Evolutionary conservation across 1,139 yeast genomes (phyloP), one percentile per base, ranked within the genome.

Genomic region (Pichia sp.): DNA sequence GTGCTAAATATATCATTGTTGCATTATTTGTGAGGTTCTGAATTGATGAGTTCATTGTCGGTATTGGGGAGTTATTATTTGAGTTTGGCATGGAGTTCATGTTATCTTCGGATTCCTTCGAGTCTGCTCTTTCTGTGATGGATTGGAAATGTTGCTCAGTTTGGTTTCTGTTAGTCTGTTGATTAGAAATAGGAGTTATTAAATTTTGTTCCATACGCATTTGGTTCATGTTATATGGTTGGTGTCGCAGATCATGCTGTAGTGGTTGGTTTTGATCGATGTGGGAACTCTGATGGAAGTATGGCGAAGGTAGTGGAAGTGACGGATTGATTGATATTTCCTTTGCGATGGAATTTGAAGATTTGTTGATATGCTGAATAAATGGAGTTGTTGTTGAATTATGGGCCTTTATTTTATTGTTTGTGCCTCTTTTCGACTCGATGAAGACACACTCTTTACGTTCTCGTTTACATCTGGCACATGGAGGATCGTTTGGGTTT

Each of bases 391-490:
- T 8, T 24, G 27, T 34, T n/a, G 43, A 18, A 20, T 27, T 37
- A 31, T 41, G 20, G 46, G 44, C 34, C 27, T 45, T 45, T 9
- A 32, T 34, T 24, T 35, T 34, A 17, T 7, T 24, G 27, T 34
- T 34, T 7, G 57, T 84, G 3, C 88, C 85, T 45, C 88, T 66
- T 51, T 73, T 71, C 34, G 81, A 71, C 45, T 81, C 85, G 4
- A 84, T 84, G 66, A 90, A 85, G 21, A 83, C 81, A 67, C 97
- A 90, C 57, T 84, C 89, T 58, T 78, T 79, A 19, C 94, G 72
- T 60, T 90, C 96, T 44, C 96, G 72, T 52, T 77, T 74, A 60
- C 97, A 90, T 46, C 97, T 69, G 4, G 81, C 84, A 72, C 98
- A 91, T 18, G 94, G 94, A 7, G 95, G 95, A 9, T 80, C 82